Evolutionary conservation across 1,139 yeast species (phyloP), one percentile per base, ranked within the genome.

Genomic region (Suzukiozyma palmioleophila): DNA sequence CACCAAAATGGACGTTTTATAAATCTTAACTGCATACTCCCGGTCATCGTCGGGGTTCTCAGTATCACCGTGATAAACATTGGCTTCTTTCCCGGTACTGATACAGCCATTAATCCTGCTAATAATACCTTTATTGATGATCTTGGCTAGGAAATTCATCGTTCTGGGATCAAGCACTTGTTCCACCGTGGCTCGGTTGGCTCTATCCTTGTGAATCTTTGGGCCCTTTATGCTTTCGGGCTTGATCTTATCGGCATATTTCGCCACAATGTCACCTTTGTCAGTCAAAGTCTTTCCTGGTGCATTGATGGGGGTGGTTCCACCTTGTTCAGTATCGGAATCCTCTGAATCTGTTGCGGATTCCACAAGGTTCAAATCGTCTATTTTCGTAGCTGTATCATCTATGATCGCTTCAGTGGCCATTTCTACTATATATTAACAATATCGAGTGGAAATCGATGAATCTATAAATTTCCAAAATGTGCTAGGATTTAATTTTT

Each of bases 81-180:
- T 94, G 21, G 98, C 98, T 60, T 94, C 99, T 60, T 94, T 94
- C 32, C 99, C 99, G 0, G 98, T 94, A 53, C 95, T 82, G 37
- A 94, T 75, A 58, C 98, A 92, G 7, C 98, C 98, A 53, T 90
- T 88, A 53, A 94, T 83, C 50, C 87, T 80, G 8, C 92, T 79
- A 26, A 94, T 78, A 11, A 85, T 74, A 3, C 96, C 96, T 51
- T 84, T 81, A 55, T 81, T 85, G 58, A 88, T 81, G 60, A 94
- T 73, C 46, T 87, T 88, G 40, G 82, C 81, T 45, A 94, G 67
- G 55, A 90, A 90, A 53, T 79, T 70, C 69, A 92, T 73, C 0
- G 99, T 94, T 48, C 97, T 74, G 1, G 97, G 97, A 60, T 94
- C 99, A 43, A 94, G 66, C 3, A 92, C 98, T 59, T 90, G 96